A percentile compares a stretch with the other conserved stretches of the same genome.
These are phyloP conservation scores for Buddleja alternifolia DNA, from an alignment of 257 asterid genomes.

Conservation along the genomic window DNA sequence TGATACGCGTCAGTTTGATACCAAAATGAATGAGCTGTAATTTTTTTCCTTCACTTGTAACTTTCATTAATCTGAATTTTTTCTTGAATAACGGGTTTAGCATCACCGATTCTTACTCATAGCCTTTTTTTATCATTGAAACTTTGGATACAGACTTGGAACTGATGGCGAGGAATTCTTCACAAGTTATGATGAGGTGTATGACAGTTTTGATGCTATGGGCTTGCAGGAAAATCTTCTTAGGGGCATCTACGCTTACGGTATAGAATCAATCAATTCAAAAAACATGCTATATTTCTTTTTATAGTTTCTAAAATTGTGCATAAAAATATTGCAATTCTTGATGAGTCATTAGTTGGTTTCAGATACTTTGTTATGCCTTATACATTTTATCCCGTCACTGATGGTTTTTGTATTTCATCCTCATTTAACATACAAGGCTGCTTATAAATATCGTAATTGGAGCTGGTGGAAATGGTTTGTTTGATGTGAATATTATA, in stretches of 20 bases:
- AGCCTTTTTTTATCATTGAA: background rate
- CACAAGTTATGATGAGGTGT: constrained; percentile 60
- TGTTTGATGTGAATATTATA: background rate
- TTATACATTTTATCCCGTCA: background rate
- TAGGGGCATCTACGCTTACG: constrained; percentile 68
- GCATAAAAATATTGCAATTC: background rate
- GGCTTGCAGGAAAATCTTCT: constrained; percentile 63
- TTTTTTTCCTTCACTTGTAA: constrained; percentile 15
- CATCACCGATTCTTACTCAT: background rate
- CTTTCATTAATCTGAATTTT: background rate
- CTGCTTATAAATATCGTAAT: background rate
- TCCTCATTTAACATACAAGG: background rate
- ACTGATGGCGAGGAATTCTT: constrained; percentile 54
- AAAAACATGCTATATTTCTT: background rate
- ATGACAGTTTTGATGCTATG: constrained; percentile 59
- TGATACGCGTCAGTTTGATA: constrained; percentile 54
- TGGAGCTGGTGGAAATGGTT: background rate
- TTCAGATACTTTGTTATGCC: background rate
- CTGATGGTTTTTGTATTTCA: background rate
- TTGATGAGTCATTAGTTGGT: background rate
- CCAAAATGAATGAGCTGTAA: constrained; percentile 61
- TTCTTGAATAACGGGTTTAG: background rate
- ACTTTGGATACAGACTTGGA: constrained; percentile 47
- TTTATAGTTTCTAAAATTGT: background rate
- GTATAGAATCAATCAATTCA: constrained; percentile 29